Percentiles rank a stretch among this genome's conserved stretches.
Evolutionary conservation across 192 early-diverging fungal genomes (phyloP).

Genomic region (Chytriomyces sp.): DNA sequence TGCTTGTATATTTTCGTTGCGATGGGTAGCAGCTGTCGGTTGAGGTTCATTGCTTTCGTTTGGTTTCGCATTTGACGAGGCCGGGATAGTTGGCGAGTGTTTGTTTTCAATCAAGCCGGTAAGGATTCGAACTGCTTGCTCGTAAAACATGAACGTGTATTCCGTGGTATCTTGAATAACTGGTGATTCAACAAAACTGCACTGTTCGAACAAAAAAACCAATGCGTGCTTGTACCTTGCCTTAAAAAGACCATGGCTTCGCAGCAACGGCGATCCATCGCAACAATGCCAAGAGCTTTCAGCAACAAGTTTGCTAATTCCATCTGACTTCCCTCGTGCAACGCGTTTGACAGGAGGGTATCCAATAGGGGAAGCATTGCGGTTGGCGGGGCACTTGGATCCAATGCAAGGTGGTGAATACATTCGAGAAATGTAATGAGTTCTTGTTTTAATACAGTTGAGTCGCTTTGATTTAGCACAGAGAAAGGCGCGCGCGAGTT

Average conservation of each 20-base stretch:
- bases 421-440: neutral
- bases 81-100: no score
- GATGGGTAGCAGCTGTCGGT: no score
- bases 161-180: no score
- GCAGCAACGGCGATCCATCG: neutral
- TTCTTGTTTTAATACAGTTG: neutral
- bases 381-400: neutral
- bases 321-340: neutral
- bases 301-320: neutral
- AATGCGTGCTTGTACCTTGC: no score
- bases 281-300: neutral
- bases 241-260: neutral
- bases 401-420: neutral
- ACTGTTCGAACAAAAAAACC: no score
- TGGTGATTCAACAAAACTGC: no score
- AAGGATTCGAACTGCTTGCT: no score
- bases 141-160: no score
- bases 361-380: neutral
- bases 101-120: no score
- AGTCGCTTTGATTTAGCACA: neutral
- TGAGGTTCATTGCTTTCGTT: no score
- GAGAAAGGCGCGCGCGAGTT: neutral
- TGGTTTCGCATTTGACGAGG: no score
- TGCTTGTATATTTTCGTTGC: no score
- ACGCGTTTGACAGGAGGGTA: neutral